A percentile compares a stretch with the other conserved stretches of the same genome.
These are phyloP conservation scores for Penicillium macrosclerotiorum DNA, from an alignment of 495 filamentous ascomycete genomes.

Conservation along the genomic window DNA sequence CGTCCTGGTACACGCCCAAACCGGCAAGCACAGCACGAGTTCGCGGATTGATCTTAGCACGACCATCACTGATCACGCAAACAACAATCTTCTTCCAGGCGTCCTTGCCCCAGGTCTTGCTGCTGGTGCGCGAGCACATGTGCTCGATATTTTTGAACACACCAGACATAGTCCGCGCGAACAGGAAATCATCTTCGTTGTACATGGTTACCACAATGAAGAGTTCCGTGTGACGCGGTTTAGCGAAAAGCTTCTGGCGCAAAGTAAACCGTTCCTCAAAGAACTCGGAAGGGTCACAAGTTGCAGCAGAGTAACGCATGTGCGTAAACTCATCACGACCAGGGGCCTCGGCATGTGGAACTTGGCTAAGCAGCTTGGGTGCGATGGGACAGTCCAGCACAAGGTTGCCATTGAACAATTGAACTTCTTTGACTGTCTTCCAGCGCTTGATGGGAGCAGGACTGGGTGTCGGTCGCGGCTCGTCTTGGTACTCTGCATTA, in stretches of 20 bases:
- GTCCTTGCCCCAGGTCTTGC: slow-evolving; percentile 97
- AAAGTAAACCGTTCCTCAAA: slow-evolving; percentile 86
- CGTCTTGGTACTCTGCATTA: slow-evolving; percentile 43
- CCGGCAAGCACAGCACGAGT: slow-evolving; percentile 87
- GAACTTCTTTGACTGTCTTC: slow-evolving; percentile 98
- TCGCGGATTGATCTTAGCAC: slow-evolving; percentile 94
- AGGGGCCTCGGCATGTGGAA: slow-evolving; percentile 73
- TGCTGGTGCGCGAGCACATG: slow-evolving; percentile 87
- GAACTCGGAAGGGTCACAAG: slow-evolving; percentile 90
- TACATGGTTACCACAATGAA: slow-evolving; percentile 99
- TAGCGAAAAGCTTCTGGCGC: slow-evolving; percentile 90
- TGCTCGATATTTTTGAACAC: slow-evolving; percentile 98
- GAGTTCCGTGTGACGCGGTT: slow-evolving; percentile 89
- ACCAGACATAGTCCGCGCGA: slow-evolving; percentile 94
- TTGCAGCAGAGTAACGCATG: slow-evolving; percentile 97
- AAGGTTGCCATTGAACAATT: slow-evolving; percentile 93
- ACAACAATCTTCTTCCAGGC: slow-evolving; percentile 99
- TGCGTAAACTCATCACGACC: slow-evolving; percentile 98
- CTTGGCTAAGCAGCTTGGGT: slow-evolving; percentile 77
- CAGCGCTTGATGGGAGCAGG: slow-evolving; percentile 80
- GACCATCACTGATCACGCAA: slow-evolving; percentile 95
- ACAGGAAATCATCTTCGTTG: slow-evolving; percentile 96
- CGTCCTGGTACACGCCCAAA: slow-evolving; percentile 96
- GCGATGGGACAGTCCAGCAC: slow-evolving; percentile 97
- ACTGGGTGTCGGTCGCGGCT: slow-evolving; percentile 52